Evolutionary conservation across 257 asterid genomes (phyloP).

Genomic region (Nicotiana tabacum): DNA sequence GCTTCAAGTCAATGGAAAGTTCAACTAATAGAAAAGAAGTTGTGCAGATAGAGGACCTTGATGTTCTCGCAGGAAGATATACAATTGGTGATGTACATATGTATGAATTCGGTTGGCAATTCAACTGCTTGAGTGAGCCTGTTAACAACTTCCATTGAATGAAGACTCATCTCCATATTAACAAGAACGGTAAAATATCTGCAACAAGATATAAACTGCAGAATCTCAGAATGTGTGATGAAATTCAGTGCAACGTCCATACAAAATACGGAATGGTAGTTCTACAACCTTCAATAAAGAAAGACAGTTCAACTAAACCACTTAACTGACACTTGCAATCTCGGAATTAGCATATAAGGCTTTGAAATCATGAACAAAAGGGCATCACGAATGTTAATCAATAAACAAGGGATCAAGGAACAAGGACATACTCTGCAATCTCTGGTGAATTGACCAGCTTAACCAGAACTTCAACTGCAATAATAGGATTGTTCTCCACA

Average conservation of each 20-base stretch:
- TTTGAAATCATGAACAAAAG: background rate
- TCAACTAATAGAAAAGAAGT: background rate
- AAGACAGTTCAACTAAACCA: background rate
- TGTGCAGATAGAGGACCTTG: slow-evolving; percentile 47
- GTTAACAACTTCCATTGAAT: slow-evolving; percentile 99
- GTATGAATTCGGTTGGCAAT: slow-evolving; percentile 92
- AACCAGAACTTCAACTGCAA: slow-evolving; percentile 89
- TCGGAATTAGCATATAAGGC: background rate
- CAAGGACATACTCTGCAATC: slow-evolving; percentile 72
- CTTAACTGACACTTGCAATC: background rate
- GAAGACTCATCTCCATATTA: slow-evolving; percentile 99
- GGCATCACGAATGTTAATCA: slow-evolving; percentile 6
- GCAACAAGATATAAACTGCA: slow-evolving; percentile 24
- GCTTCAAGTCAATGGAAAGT: background rate
- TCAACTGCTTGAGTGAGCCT: slow-evolving; percentile 94
- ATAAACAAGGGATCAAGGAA: slow-evolving; percentile 5
- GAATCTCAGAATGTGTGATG: background rate
- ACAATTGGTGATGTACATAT: slow-evolving; percentile 88
- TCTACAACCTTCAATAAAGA: background rate
- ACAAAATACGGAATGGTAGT: background rate
- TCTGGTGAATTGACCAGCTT: slow-evolving; percentile 92
- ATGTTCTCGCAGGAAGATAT: slow-evolving; percentile 89
- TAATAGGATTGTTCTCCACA: slow-evolving; percentile 95
- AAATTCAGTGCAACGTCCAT: background rate
- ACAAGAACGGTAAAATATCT: slow-evolving; percentile 97